Conservation (phyloP, 495 filamentous ascomycete species). For the Penicillium goetzii region DNA sequence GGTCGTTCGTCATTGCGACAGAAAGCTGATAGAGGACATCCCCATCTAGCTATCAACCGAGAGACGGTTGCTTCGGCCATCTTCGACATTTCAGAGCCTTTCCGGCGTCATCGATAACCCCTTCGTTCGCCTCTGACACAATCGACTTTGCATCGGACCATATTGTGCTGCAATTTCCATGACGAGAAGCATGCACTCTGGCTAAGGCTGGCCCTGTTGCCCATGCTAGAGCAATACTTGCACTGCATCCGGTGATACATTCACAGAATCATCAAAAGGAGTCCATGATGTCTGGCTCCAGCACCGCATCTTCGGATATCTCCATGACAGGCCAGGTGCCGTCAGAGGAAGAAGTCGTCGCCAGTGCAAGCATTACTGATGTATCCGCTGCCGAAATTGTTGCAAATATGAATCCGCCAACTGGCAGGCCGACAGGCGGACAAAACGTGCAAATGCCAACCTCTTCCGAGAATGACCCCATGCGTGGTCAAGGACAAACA, state of each 20-base stretch:
- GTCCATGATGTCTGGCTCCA: conserved; percentile 20
- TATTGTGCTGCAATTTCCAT: background rate
- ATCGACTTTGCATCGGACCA: background rate
- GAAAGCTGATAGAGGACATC: background rate
- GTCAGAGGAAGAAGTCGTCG: background rate
- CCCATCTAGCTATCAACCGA: background rate
- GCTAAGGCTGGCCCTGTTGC: conserved; percentile 10
- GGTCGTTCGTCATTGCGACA: background rate
- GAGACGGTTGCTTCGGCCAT: background rate
- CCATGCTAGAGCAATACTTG: background rate
- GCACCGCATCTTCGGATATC: conserved; percentile 16
- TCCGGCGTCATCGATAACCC: background rate
- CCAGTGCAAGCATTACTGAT: background rate
- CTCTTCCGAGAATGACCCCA: background rate
- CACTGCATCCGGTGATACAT: background rate
- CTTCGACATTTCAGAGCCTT: background rate
- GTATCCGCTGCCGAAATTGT: background rate
- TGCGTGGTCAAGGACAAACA: background rate
- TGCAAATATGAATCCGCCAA: background rate
- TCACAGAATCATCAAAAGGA: background rate
- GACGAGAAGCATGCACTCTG: background rate
- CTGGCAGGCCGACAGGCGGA: background rate
- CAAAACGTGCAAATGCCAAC: background rate
- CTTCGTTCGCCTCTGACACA: background rate
- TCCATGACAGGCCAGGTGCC: conserved; percentile 7